Conservation (phyloP, 2,329 filamentous ascomycete species). For the Ascochyta lentis region DNA sequence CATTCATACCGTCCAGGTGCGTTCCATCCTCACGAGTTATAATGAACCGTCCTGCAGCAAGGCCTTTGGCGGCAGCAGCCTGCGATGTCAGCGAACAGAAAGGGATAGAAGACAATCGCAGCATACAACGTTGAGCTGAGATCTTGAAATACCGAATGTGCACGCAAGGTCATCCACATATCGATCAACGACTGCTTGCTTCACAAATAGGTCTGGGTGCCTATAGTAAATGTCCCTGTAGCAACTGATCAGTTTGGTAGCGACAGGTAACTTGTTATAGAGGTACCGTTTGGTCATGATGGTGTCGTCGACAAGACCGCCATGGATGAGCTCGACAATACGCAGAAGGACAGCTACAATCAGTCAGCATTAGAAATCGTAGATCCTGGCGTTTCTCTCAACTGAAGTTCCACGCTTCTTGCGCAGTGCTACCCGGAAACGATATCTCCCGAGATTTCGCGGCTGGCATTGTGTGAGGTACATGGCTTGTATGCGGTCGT, state of each 20-base stretch:
- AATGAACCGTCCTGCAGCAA: constrained; percentile 66
- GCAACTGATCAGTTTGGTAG: constrained; percentile 13
- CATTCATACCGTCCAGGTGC: constrained; percentile 48
- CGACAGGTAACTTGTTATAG: not conserved
- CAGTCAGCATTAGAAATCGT: constrained; percentile 9
- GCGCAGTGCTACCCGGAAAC: constrained; percentile 62
- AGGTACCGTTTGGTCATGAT: constrained; percentile 63
- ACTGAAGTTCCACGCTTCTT: constrained; percentile 67
- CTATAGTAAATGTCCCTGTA: constrained; percentile 80
- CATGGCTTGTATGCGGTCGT: constrained; percentile 12
- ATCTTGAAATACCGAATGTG: constrained; percentile 69
- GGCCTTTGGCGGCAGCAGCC: constrained; percentile 76
- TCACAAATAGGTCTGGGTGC: constrained; percentile 73
- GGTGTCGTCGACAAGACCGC: constrained; percentile 56
- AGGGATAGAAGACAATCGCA: constrained; percentile 9
- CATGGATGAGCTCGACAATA: constrained; percentile 62
- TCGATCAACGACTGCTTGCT: constrained; percentile 71
- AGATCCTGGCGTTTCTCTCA: constrained; percentile 15
- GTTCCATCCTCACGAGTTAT: constrained; percentile 57
- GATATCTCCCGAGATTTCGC: constrained; percentile 41
- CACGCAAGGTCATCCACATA: constrained; percentile 77
- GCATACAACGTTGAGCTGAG: constrained; percentile 73
- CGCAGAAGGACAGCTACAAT: constrained; percentile 60
- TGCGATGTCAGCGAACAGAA: constrained; percentile 41
- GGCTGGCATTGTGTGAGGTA: constrained; percentile 13